phyloP scores from a whole-genome alignment of 805 yeast genomes.

The Lipomyces yamanashiensis region DNA sequence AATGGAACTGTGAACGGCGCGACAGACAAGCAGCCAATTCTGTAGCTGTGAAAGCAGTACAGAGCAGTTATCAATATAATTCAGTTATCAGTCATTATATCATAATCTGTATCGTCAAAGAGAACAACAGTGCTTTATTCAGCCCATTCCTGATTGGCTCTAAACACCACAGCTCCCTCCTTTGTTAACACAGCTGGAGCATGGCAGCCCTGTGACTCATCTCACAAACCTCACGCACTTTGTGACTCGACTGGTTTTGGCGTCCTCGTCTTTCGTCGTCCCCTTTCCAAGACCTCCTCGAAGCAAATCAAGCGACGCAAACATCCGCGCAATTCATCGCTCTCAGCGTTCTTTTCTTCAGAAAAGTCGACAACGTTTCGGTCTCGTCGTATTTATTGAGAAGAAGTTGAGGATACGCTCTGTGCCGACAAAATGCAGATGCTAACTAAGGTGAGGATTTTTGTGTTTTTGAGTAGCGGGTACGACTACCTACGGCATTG shows the following conservation, averaged over 20 bases:
- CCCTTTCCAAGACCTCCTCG: slow-evolving; percentile 11
- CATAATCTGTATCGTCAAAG: too few species aligned
- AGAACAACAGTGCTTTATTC: not conserved
- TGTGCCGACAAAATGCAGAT: slow-evolving; percentile 63
- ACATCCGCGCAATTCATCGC: not conserved
- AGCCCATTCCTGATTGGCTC: not conserved
- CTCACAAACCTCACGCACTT: not conserved
- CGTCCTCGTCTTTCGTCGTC: slow-evolving; percentile 7
- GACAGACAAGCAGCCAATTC: too few species aligned
- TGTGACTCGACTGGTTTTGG: not conserved
- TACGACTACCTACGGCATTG: too few species aligned
- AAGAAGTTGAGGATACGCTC: slow-evolving; percentile 3
- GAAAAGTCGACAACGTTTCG: not conserved
- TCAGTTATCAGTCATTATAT: too few species aligned
- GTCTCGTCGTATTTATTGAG: not conserved
- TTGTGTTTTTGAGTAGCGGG: not conserved
- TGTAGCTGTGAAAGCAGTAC: too few species aligned
- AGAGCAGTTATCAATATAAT: too few species aligned
- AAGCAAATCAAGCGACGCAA: slow-evolving; percentile 5
- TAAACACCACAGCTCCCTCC: too few species aligned
- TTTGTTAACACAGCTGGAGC: not conserved
- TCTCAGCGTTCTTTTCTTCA: not conserved
- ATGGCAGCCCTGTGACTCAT: not conserved
- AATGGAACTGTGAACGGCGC: too few species aligned
- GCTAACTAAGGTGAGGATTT: slow-evolving; percentile 65